Evolutionary conservation across 371 early-diverging fungal species (phyloP).

Genomic region (Apophysomyces trapeziformis): DNA sequence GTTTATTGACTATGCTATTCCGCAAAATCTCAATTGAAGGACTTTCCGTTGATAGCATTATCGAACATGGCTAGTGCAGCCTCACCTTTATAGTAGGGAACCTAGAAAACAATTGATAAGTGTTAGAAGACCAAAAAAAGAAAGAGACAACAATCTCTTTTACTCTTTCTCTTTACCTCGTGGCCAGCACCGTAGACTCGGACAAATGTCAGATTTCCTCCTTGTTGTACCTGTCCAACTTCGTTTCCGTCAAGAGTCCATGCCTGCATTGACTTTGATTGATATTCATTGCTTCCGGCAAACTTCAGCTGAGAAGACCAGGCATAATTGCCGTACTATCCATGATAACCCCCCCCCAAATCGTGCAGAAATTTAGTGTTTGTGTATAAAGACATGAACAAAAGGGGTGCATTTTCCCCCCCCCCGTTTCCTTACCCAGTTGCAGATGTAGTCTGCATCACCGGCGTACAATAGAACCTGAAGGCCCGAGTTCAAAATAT

Average conservation of each 20-base stretch:
- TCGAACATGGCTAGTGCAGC: constrained; percentile 52
- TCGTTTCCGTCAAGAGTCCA: constrained; percentile 21
- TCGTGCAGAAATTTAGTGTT: too few species aligned
- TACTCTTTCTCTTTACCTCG: constrained; percentile 49
- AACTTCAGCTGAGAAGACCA: constrained; percentile 80
- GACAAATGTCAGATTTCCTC: constrained; percentile 75
- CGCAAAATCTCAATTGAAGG: neutral
- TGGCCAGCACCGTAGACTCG: constrained; percentile 87
- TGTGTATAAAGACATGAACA: too few species aligned
- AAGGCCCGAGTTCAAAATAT: constrained; percentile 77
- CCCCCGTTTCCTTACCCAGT: constrained; percentile 53
- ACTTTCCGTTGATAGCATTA: neutral
- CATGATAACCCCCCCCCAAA: neutral
- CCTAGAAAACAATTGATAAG: constrained; percentile 20
- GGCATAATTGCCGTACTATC: constrained; percentile 84
- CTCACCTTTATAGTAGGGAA: constrained; percentile 67
- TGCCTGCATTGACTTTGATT: constrained; percentile 28
- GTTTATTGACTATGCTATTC: neutral
- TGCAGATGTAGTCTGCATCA: constrained; percentile 79
- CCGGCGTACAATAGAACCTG: constrained; percentile 85
- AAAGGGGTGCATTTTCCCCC: neutral
- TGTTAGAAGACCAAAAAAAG: neutral
- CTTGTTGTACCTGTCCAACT: constrained; percentile 75
- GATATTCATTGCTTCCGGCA: constrained; percentile 66
- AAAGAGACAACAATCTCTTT: neutral